Evolutionary conservation across 1,284 basidiomycete species (phyloP), one percentile per base, ranked within the genome.

Genomic region (Leccinum griseonigrum): DNA sequence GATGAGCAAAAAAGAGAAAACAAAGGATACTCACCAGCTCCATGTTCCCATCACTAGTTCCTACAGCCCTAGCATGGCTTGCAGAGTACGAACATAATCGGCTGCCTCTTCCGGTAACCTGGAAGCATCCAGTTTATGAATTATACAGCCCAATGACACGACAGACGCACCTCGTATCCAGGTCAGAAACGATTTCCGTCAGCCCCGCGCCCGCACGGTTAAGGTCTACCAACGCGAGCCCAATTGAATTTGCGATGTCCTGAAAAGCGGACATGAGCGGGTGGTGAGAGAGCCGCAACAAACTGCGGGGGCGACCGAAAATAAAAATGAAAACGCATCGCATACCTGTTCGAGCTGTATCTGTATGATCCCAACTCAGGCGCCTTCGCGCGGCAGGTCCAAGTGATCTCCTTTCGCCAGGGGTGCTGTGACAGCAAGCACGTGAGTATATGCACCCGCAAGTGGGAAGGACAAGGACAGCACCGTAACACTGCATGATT

Each of bases 11-110:
- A 26, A 46, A 28, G 13, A 50, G 8, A 28, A 9, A 7, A 14
- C 28, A 29, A 7, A 51, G 48, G 22, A 26, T 18, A 64, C 75
- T 66, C 75, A 94, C 95, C 75, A 95, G 88, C 69, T 99, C 97
- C 97, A 99, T 98, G 72, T 97, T 97, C 0, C 94, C 96, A 72
- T 97, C 94, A 57, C 94, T 95, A 0, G 93, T 88, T 0, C 94
- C 95, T 4, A 97, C 82, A 9, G 91, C 82, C 7, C 96, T 85
- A 99, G 78, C 18, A 97, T 72, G 1, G 87, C 83, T 71, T 97
- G 96, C 2, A 99, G 78, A 36, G 90, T 85, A 36, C 89, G 84
- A 1, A 98, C 91, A 75, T 98, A 99, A 4, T 88, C 85, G 1
- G 86, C 93, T 4, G 95, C 97, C 74, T 99, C 93, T 75, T 97